These are phyloP conservation scores for Leccinum sublutescens DNA, from an alignment of 768 basidiomycete genomes.

Conservation along the genomic window DNA sequence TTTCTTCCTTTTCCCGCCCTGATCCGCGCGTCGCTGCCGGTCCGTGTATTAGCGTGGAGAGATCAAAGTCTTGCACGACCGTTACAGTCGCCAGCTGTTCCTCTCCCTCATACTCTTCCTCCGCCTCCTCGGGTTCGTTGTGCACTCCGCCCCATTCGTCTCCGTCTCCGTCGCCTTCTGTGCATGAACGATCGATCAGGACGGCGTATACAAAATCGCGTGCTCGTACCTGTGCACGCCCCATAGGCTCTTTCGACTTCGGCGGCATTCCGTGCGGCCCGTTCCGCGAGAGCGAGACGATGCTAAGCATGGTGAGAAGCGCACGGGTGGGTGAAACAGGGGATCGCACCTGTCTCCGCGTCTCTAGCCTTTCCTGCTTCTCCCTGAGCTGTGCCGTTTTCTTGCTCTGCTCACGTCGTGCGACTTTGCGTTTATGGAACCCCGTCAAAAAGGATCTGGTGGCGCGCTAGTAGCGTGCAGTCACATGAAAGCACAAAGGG, in stretches of 20 bases:
- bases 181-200: conserved; percentile 10
- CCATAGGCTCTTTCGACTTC: conserved; percentile 76
- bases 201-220: background rate
- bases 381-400: conserved; percentile 74
- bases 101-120: conserved; percentile 79
- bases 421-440: conserved; percentile 89
- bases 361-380: conserved; percentile 69
- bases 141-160: conserved; percentile 50
- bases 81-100: conserved; percentile 87
- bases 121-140: conserved; percentile 37
- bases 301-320: conserved; percentile 47
- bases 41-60: conserved; percentile 56
- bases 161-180: conserved; percentile 39
- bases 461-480: conserved; percentile 14
- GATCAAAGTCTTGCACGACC: conserved; percentile 89
- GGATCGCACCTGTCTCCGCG: conserved; percentile 69
- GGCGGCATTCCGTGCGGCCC: conserved; percentile 73
- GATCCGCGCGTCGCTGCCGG: conserved; percentile 20
- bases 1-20: background rate
- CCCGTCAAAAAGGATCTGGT: conserved; percentile 89
- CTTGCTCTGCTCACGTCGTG: conserved; percentile 74
- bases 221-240: conserved; percentile 41
- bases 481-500: conserved; percentile 3
- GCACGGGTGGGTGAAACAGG: background rate
- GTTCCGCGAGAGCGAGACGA: conserved; percentile 73